Conservation (phyloP, 73 alveolate genomes). For the Blepharisma stoltei region DNA sequence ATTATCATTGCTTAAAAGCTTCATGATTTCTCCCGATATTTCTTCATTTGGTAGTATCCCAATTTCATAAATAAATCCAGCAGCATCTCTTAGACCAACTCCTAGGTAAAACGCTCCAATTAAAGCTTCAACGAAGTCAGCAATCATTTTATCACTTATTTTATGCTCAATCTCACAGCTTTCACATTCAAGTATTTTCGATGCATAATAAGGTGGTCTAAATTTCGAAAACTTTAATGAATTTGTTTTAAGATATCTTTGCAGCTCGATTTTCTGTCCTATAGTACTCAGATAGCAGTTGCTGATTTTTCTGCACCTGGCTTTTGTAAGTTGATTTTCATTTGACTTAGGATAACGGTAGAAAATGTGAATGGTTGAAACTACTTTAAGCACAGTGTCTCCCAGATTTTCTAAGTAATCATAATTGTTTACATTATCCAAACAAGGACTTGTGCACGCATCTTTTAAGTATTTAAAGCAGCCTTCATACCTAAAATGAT, state of each 20-base stretch:
- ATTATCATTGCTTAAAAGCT: background rate
- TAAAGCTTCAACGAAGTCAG: background rate
- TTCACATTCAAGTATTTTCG: background rate
- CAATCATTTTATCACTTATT: background rate
- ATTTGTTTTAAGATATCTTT: background rate
- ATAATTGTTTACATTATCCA: constrained; percentile 34
- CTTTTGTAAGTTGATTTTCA: constrained; percentile 29
- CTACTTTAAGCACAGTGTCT: constrained; percentile 35
- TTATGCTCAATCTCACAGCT: background rate
- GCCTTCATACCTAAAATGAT: background rate
- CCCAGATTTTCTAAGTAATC: constrained; percentile 39
- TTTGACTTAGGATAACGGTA: constrained; percentile 29
- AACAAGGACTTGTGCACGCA: constrained; percentile 2
- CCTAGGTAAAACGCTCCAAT: constrained; percentile 8
- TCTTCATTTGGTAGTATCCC: background rate
- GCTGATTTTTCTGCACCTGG: constrained; percentile 25
- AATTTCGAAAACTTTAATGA: background rate
- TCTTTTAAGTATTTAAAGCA: background rate
- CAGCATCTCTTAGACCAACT: background rate
- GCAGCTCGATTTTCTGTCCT: constrained; percentile 23
- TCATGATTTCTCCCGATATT: background rate
- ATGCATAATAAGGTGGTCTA: constrained; percentile 4
- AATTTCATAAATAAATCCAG: background rate
- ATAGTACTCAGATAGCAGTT: constrained; percentile 32
- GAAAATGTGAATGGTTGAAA: constrained; percentile 29